Percentiles rank a stretch among this genome's conserved stretches.
These are phyloP conservation scores for Podaxis sp. DNA, from an alignment of 768 basidiomycete genomes.

Conservation along the genomic window DNA sequence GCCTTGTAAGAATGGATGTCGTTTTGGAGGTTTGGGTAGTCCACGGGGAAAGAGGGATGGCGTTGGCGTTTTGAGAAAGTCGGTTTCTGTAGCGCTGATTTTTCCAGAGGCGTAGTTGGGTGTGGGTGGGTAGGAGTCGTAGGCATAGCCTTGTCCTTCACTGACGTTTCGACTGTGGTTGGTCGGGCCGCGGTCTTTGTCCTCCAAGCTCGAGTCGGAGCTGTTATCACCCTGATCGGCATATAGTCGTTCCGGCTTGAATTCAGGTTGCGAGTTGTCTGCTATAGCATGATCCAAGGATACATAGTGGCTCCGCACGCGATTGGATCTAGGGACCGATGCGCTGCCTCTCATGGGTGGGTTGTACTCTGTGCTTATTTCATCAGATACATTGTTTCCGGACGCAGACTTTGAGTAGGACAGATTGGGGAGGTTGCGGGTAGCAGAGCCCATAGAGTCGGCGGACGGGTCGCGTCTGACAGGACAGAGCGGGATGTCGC, in stretches of 20 bases:
- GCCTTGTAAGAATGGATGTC: slow-evolving; percentile 7
- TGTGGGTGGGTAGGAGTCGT: background rate
- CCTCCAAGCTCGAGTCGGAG: background rate
- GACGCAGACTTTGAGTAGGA: background rate
- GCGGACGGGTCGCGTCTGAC: background rate
- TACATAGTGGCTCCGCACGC: slow-evolving; percentile 4
- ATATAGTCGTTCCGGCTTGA: slow-evolving; percentile 3
- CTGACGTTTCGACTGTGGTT: background rate
- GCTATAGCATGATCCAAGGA: slow-evolving; percentile 3
- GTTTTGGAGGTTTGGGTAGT: slow-evolving; percentile 12
- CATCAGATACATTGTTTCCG: too few relatives aligned
- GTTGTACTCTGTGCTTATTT: slow-evolving; percentile 6
- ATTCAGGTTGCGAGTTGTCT: slow-evolving; percentile 4
- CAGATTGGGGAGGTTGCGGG: background rate
- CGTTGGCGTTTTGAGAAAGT: slow-evolving; percentile 11
- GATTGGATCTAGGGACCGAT: background rate
- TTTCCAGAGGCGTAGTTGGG: background rate
- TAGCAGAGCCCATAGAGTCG: background rate
- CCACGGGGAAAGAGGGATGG: slow-evolving; percentile 11
- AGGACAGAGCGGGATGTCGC: background rate
- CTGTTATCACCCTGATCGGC: background rate
- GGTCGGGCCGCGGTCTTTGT: background rate
- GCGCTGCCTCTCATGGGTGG: background rate
- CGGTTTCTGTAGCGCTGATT: background rate
- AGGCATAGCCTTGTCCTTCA: background rate